Percentiles rank a stretch among this genome's conserved stretches.
Evolutionary conservation across 768 basidiomycete species (phyloP).

Genomic region (Leccinum fibrillosum): DNA sequence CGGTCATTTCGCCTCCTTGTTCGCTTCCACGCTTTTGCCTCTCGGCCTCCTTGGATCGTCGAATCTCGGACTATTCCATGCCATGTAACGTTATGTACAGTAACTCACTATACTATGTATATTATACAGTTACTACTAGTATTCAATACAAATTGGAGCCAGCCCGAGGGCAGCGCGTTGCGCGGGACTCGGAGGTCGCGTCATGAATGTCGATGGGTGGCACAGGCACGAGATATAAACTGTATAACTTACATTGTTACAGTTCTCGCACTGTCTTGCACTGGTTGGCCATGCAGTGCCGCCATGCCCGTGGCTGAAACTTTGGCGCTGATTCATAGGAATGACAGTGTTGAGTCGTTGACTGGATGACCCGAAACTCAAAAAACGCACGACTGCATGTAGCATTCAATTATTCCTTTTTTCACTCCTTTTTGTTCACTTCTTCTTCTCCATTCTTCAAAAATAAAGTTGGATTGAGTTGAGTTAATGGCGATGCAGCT

Average conservation of each 20-base stretch:
- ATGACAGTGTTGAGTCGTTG: neutral
- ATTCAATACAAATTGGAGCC: neutral
- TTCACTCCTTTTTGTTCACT: neutral
- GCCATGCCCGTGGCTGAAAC: neutral
- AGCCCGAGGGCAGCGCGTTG: neutral
- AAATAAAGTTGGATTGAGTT: neutral
- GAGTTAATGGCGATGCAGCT: neutral
- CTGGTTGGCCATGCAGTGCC: neutral
- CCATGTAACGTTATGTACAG: neutral
- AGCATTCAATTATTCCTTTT: neutral
- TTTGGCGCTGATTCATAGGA: neutral
- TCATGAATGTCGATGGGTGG: neutral
- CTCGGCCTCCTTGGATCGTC: neutral
- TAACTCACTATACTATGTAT: neutral
- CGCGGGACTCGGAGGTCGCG: neutral
- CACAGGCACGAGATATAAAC: neutral
- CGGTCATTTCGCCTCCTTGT: neutral
- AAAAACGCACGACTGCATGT: neutral
- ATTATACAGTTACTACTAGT: neutral
- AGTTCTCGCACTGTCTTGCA: neutral
- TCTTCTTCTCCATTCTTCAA: neutral
- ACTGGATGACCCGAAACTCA: neutral
- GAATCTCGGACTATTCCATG: neutral
- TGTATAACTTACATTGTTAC: neutral
- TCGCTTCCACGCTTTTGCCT: neutral